Evolutionary conservation across 805 yeast species (phyloP).

Genomic region (Kuraishia borneana): DNA sequence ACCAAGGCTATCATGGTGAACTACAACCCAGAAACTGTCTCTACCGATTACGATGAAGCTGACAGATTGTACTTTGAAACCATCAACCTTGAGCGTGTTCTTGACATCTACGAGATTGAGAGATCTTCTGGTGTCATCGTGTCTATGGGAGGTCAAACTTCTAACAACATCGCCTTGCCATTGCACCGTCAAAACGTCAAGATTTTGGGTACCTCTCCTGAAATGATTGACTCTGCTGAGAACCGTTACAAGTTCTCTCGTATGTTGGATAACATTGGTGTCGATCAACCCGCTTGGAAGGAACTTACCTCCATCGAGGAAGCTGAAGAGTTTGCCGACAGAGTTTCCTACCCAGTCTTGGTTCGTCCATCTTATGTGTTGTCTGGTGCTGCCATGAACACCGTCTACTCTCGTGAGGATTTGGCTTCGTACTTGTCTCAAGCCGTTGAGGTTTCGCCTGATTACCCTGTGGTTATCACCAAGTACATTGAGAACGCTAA

Average conservation of each 20-base stretch:
- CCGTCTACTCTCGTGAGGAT: slow-evolving; percentile 84
- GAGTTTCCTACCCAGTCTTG: slow-evolving; percentile 86
- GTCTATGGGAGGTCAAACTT: slow-evolving; percentile 98
- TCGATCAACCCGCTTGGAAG: slow-evolving; percentile 99
- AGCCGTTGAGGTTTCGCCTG: slow-evolving; percentile 96
- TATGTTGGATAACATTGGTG: slow-evolving; percentile 92
- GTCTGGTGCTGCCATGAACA: slow-evolving; percentile 99
- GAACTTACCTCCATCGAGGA: slow-evolving; percentile 88
- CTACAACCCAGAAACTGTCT: slow-evolving; percentile 97
- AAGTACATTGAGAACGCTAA: slow-evolving; percentile 94
- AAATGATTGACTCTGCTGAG: slow-evolving; percentile 97
- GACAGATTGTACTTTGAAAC: slow-evolving; percentile 95
- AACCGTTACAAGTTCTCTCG: slow-evolving; percentile 96
- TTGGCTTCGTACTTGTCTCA: slow-evolving; percentile 79
- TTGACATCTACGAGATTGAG: slow-evolving; percentile 91
- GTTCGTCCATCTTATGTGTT: slow-evolving; percentile 96
- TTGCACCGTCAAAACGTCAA: slow-evolving; percentile 91
- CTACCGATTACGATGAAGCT: slow-evolving; percentile 98
- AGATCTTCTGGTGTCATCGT: slow-evolving; percentile 85
- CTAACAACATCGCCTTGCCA: slow-evolving; percentile 90
- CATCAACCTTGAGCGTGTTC: slow-evolving; percentile 83
- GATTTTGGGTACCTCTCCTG: slow-evolving; percentile 94
- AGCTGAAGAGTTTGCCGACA: slow-evolving; percentile 86
- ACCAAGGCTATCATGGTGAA: slow-evolving; percentile 92
- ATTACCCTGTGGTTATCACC: slow-evolving; percentile 95